Evolutionary conservation across 2,329 filamentous ascomycete species (phyloP).

Genomic region (Aplosporella prunicola): DNA sequence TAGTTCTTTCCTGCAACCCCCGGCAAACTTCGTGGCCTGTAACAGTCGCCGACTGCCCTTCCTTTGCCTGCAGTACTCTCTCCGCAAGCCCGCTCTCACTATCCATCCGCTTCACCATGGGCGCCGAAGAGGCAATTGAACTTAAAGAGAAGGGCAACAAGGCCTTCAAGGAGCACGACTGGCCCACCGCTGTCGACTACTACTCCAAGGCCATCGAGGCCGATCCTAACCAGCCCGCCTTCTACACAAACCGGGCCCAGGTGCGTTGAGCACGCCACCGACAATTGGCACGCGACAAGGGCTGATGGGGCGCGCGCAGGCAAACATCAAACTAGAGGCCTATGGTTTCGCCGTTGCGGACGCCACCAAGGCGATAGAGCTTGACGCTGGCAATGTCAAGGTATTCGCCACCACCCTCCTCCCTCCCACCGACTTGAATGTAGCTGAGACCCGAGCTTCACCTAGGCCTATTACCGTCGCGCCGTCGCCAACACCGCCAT

Average conservation of each 20-base stretch:
- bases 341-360: conserved; percentile 90
- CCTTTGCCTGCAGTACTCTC: neutral
- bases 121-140: conserved; percentile 60
- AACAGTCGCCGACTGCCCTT: too few relatives aligned
- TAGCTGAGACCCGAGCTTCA: neutral
- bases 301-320: conserved; percentile 43
- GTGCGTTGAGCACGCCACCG: conserved; percentile 39
- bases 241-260: conserved; percentile 91
- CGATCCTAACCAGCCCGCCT: conserved; percentile 75
- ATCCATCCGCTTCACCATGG: conserved; percentile 19
- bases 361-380: conserved; percentile 80
- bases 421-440: neutral
- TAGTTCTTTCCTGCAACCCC: too few relatives aligned
- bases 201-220: conserved; percentile 83
- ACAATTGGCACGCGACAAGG: conserved; percentile 16
- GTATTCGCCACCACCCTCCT: conserved; percentile 36
- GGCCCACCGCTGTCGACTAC: conserved; percentile 67
- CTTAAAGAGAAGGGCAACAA: conserved; percentile 93
- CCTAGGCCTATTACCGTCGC: conserved; percentile 83
- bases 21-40: too few relatives aligned
- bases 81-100: too few relatives aligned
- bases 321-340: conserved; percentile 88
- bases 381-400: conserved; percentile 84
- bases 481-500: conserved; percentile 89
- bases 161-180: conserved; percentile 82